Conservation (phyloP, 257 asterid species). For the Salvia miltiorrhiza region DNA sequence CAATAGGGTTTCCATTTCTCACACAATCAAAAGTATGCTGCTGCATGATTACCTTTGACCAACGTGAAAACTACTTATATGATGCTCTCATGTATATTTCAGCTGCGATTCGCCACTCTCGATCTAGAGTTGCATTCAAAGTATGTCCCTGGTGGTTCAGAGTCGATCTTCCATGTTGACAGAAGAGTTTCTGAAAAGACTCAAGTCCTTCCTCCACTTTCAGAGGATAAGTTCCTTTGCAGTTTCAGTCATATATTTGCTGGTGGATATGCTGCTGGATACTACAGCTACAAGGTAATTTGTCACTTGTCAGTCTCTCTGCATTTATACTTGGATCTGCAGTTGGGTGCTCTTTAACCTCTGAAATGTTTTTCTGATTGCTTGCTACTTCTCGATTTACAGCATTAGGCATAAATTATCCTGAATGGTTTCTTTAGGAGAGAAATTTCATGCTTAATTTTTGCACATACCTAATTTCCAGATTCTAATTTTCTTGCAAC, state of each 20-base stretch:
- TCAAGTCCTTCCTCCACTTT: conserved; percentile 81
- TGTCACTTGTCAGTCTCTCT: neutral
- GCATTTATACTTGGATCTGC: neutral
- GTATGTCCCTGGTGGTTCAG: conserved; percentile 81
- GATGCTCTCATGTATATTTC: conserved; percentile 32
- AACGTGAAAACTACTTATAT: neutral
- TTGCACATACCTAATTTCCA: neutral
- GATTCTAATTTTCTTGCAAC: conserved; percentile 6
- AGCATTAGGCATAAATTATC: neutral
- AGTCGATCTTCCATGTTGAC: conserved; percentile 80
- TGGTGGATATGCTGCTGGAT: conserved; percentile 98
- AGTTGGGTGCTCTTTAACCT: conserved; percentile 8
- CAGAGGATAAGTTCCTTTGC: conserved; percentile 86
- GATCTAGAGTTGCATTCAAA: conserved; percentile 88
- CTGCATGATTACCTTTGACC: neutral
- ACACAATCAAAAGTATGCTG: neutral
- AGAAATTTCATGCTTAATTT: neutral
- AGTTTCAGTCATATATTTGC: conserved; percentile 93
- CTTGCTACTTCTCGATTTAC: neutral
- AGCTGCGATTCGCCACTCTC: conserved; percentile 75
- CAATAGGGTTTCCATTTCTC: neutral
- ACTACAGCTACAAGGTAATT: conserved; percentile 94
- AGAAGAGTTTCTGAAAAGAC: conserved; percentile 66
- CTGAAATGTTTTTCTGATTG: neutral
- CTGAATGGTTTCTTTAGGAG: neutral